A percentile compares a stretch with the other conserved stretches of the same genome.
These are phyloP conservation scores for Penicilliopsis zonata DNA, from an alignment of 495 filamentous ascomycete genomes.

Conservation along the genomic window DNA sequence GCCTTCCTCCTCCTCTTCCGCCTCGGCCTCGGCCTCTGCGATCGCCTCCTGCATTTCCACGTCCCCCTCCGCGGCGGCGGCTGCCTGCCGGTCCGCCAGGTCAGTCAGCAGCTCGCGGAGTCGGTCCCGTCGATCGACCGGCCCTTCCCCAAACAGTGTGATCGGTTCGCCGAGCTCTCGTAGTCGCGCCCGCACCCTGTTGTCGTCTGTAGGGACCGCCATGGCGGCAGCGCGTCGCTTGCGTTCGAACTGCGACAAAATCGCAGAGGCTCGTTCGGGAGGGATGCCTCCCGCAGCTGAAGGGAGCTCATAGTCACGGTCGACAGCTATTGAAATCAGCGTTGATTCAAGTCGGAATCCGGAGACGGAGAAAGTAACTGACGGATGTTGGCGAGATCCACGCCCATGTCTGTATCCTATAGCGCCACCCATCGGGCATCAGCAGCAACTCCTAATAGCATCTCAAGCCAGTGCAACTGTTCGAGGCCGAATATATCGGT, in stretches of 20 bases:
- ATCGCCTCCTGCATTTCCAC: conserved; percentile 42
- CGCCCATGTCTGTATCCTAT: conserved; percentile 52
- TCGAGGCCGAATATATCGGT: no score
- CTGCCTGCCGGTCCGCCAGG: conserved; percentile 53
- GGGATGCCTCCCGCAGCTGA: conserved; percentile 60
- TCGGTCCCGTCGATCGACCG: conserved; percentile 73
- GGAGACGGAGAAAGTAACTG: conserved; percentile 19
- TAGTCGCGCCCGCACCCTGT: conserved; percentile 64
- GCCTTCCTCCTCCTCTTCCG: conserved; percentile 44
- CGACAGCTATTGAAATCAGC: conserved; percentile 45
- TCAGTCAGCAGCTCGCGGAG: conserved; percentile 69
- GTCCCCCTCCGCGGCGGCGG: conserved; percentile 48
- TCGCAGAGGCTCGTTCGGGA: conserved; percentile 78
- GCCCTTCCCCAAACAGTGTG: conserved; percentile 90
- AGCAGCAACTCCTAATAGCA: conserved; percentile 8
- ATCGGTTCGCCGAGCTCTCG: conserved; percentile 84
- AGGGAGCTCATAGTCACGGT: conserved; percentile 78
- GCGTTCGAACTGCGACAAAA: conserved; percentile 80
- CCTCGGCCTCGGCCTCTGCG: conserved; percentile 31
- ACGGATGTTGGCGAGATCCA: conserved; percentile 75
- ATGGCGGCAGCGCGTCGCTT: conserved; percentile 81
- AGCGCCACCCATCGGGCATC: conserved; percentile 10
- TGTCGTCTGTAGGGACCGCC: conserved; percentile 93
- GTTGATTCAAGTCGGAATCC: conserved; percentile 2
- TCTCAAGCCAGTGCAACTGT: no score